These are phyloP conservation scores for Xanthoconium purpureum DNA, from an alignment of 768 basidiomycete genomes.

Conservation along the genomic window DNA sequence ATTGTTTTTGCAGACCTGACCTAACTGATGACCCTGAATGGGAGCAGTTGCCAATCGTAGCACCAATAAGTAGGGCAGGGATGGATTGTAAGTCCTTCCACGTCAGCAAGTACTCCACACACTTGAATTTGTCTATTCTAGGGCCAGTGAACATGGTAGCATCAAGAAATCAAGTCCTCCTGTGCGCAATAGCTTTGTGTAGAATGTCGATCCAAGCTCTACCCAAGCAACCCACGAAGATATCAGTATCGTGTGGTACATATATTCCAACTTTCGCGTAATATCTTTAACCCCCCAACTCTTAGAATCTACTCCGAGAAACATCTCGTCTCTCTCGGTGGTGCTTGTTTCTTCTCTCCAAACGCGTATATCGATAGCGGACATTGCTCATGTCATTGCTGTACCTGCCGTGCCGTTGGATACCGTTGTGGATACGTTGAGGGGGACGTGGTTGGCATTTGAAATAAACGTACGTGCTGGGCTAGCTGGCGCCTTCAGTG, in stretches of 20 bases:
- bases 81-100: constrained; percentile 45
- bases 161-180: constrained; percentile 58
- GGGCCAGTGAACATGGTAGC: constrained; percentile 54
- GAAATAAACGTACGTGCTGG: constrained; percentile 42
- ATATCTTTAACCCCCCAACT: constrained; percentile 16
- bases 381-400: constrained; percentile 57
- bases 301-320: constrained; percentile 30
- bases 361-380: constrained; percentile 51
- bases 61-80: constrained; percentile 40
- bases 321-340: constrained; percentile 19
- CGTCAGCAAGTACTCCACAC: neutral
- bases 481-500: constrained; percentile 37
- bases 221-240: constrained; percentile 34
- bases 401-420: constrained; percentile 38
- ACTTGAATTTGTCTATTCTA: constrained; percentile 25
- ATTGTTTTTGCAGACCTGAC: constrained; percentile 42
- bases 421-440: constrained; percentile 47
- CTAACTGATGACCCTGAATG: constrained; percentile 50
- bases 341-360: constrained; percentile 43
- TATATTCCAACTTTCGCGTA: neutral
- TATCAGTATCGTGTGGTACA: constrained; percentile 18
- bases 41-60: constrained; percentile 46
- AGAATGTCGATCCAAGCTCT: constrained; percentile 43
- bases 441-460: constrained; percentile 43
- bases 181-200: constrained; percentile 51